Conservation (phyloP, 78 protist genomes). For the Dictyostelium capitatum region DNA sequence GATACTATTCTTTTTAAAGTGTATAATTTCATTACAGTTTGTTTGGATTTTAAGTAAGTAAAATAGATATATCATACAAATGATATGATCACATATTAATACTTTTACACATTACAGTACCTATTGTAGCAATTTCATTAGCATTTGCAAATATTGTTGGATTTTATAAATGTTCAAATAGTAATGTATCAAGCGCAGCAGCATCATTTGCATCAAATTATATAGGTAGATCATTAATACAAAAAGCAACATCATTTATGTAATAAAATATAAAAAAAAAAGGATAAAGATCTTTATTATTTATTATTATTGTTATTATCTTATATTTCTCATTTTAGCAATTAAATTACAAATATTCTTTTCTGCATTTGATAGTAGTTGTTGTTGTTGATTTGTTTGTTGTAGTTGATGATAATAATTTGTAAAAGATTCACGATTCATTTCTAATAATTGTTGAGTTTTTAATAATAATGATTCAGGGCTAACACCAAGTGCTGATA, state of each 20-base stretch:
- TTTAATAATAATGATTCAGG: slow-evolving; percentile 37
- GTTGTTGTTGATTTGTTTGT: slow-evolving; percentile 12
- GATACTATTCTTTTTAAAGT: slow-evolving; percentile 28
- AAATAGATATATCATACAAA: too few species aligned
- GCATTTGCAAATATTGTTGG: slow-evolving; percentile 54
- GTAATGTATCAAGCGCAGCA: not conserved
- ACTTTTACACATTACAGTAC: slow-evolving; percentile 7
- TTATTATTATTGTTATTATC: not conserved
- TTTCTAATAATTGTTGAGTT: slow-evolving; percentile 39
- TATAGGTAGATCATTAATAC: slow-evolving; percentile 20
- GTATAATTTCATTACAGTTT: slow-evolving; percentile 38
- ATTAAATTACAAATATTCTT: slow-evolving; percentile 59
- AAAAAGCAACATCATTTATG: slow-evolving; percentile 22
- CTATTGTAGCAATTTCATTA: slow-evolving; percentile 49
- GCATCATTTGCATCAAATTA: slow-evolving; percentile 25
- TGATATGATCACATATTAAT: too few species aligned
- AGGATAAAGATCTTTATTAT: not conserved
- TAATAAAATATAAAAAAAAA: not conserved
- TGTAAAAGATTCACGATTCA: slow-evolving; percentile 15
- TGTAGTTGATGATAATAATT: not conserved
- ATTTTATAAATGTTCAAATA: slow-evolving; percentile 39
- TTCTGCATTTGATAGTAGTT: slow-evolving; percentile 15
- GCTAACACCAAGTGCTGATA: slow-evolving; percentile 64
- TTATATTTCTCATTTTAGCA: slow-evolving; percentile 48
- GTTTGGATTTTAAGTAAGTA: slow-evolving; percentile 68